Conservation (phyloP, 306 rosid genomes). For the Senna tora region DNA sequence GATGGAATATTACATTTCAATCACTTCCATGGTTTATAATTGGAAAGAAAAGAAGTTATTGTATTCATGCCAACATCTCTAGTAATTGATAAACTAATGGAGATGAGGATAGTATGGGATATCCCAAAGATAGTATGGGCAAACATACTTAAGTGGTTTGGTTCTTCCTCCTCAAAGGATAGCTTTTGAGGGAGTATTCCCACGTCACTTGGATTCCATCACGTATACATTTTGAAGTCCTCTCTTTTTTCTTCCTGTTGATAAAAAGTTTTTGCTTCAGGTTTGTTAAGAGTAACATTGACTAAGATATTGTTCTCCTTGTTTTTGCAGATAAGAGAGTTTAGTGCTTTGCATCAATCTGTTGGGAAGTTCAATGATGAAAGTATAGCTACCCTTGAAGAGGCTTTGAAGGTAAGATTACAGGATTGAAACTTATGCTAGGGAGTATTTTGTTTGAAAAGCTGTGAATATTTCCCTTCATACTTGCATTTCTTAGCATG, state of each 20-base stretch:
- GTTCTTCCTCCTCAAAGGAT: no score
- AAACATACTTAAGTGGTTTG: no score
- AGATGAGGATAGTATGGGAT: no score
- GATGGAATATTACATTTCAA: background rate
- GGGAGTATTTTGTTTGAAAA: background rate
- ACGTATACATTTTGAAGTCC: conserved; percentile 8
- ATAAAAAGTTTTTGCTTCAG: background rate
- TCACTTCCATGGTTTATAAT: conserved; percentile 16
- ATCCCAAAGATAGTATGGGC: no score
- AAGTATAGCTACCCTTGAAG: conserved; percentile 70
- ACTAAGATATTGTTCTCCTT: conserved; percentile 46
- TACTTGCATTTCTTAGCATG: conserved; percentile 9
- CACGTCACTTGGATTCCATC: no score
- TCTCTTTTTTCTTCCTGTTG: background rate
- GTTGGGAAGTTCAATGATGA: conserved; percentile 50
- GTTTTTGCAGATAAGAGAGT: conserved; percentile 69
- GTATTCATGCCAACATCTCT: conserved; percentile 8
- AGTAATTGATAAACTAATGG: conserved; percentile 3
- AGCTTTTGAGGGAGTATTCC: no score
- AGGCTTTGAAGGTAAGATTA: conserved; percentile 68
- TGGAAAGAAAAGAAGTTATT: background rate
- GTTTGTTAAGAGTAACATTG: conserved; percentile 36
- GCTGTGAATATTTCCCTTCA: conserved; percentile 5
- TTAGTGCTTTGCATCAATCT: conserved; percentile 47
- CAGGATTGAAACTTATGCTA: conserved; percentile 21